Percentiles rank a stretch among this genome's conserved stretches.
Conservation (phyloP, 768 basidiomycete species). For the Auriculariales sp. region DNA sequence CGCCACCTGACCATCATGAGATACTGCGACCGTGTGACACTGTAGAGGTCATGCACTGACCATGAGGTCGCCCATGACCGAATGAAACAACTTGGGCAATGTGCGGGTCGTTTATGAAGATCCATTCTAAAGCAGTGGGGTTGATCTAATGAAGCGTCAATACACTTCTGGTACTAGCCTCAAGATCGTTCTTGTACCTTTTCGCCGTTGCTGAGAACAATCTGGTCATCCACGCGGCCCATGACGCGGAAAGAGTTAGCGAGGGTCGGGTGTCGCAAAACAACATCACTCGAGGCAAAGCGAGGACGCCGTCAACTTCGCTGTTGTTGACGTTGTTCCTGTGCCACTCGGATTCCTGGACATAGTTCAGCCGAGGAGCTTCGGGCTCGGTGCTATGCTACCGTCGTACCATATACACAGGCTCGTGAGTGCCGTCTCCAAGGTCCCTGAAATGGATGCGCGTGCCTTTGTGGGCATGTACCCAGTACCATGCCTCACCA, state of each 20-base stretch:
- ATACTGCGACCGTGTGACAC: constrained; percentile 21
- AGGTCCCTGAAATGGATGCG: background rate
- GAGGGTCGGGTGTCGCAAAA: constrained; percentile 11
- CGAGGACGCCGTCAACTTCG: constrained; percentile 15
- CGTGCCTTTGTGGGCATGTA: background rate
- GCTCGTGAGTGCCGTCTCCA: background rate
- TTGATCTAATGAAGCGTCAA: constrained; percentile 16
- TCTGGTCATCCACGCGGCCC: constrained; percentile 25
- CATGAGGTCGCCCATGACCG: constrained; percentile 17
- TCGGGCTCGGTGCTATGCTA: background rate
- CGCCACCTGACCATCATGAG: constrained; percentile 27
- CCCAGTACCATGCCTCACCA: background rate
- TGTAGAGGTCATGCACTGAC: constrained; percentile 21
- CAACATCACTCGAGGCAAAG: background rate
- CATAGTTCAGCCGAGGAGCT: background rate
- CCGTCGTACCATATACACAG: background rate
- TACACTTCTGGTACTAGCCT: constrained; percentile 8
- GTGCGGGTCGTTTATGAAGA: constrained; percentile 4
- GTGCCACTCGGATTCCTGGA: constrained; percentile 11
- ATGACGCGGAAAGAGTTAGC: constrained; percentile 20
- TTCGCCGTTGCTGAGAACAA: constrained; percentile 29
- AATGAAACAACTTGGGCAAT: constrained; percentile 2
- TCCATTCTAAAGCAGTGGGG: constrained; percentile 20
- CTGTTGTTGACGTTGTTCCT: constrained; percentile 19
- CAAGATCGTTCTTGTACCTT: constrained; percentile 17